phyloP scores from a whole-genome alignment of 1,139 yeast species.

The Zygoascus sp. region DNA sequence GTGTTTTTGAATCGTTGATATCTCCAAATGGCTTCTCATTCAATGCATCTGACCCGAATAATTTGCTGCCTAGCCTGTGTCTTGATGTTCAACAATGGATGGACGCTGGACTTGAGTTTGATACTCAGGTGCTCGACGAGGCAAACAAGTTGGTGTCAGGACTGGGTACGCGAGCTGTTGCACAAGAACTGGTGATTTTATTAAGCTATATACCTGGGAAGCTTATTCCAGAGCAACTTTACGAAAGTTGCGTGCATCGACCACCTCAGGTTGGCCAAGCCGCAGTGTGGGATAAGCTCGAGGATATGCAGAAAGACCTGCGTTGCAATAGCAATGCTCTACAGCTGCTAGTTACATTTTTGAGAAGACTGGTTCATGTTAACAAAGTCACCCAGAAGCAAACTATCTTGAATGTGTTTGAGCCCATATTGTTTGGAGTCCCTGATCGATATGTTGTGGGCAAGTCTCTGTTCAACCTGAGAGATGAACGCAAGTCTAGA shows the following conservation, averaged over 20 bases:
- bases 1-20: constrained; percentile 16
- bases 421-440: constrained; percentile 29
- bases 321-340: constrained; percentile 40
- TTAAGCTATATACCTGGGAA: constrained; percentile 40
- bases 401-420: constrained; percentile 28
- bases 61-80: constrained; percentile 1
- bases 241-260: constrained; percentile 18
- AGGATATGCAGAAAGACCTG: constrained; percentile 31
- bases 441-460: constrained; percentile 20
- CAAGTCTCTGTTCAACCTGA: constrained; percentile 2
- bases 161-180: constrained; percentile 33
- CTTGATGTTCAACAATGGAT: constrained; percentile 35
- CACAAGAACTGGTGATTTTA: constrained; percentile 33
- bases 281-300: constrained; percentile 28
- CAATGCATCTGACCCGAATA: background rate
- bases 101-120: constrained; percentile 34
- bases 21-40: constrained; percentile 4
- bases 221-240: constrained; percentile 37
- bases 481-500: constrained; percentile 8
- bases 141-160: constrained; percentile 25
- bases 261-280: constrained; percentile 7
- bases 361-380: constrained; percentile 31
- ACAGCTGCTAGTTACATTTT: constrained; percentile 38
- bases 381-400: constrained; percentile 25
- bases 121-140: constrained; percentile 30